Base-by-base conservation (phyloP, 495 filamentous ascomycete species). In the Annulohypoxylon maeteangense region DNA sequence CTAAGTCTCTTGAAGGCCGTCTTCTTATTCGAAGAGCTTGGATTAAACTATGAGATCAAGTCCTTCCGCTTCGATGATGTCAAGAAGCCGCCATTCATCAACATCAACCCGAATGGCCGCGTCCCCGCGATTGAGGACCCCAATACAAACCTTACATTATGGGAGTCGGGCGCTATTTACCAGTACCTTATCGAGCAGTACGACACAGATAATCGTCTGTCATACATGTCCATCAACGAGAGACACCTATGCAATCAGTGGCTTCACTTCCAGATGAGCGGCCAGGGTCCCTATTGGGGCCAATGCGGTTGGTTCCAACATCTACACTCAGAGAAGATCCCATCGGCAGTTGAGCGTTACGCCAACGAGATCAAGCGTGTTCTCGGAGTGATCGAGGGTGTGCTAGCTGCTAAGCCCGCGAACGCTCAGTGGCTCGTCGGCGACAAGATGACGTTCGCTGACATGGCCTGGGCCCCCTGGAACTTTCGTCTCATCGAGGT, bases 91-190 rank as follows among this genome's bases (percentile, higher is more conserved):
- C 78, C 84, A 0, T 92, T 78, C 74, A 80, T 76, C 14, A 73
- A 80, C 0, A 62, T 90, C 79, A 92, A 91, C 71, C 89, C 88
- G 64, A 92, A 93, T 75, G 90, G 90, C 40, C 87, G 90, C 0
- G 75, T 88, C 3, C 88, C 85, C 0, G 67, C 45, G 34, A 86
- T 92, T 38, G 78, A 89, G 67, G 89, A 91, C 74, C 82, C 86
- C 3, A 91, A 91, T 74, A 89, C 85, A 1, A 82, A 82, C 57
- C 79, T 88, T 62, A 85, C 76, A 0, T 67, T 91, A n/a, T 91
- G 88, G 87, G 89, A 91, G 74, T 86, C 86, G 11, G 88, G 89
- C 16, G 90, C 90, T 2, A 90, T 90, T 68, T 72, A 90, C 57
- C 78, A 87, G 47, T 91, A 91, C 70, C 78, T 91, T 14, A 71